Evolutionary conservation across 2,329 filamentous ascomycete genomes (phyloP).

Genomic region (Cladosporium velox): DNA sequence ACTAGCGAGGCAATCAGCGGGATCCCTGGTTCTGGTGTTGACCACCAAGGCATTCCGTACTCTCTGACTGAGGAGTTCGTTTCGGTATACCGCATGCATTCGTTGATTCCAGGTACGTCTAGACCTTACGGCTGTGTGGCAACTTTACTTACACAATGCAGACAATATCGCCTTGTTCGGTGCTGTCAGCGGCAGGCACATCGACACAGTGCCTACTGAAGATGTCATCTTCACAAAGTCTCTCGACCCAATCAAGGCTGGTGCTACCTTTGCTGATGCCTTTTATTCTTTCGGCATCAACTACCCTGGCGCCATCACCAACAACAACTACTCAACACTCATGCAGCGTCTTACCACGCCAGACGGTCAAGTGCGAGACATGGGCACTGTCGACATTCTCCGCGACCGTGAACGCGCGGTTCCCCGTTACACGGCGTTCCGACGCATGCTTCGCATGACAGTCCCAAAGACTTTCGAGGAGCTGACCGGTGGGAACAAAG

Average conservation of each 20-base stretch:
- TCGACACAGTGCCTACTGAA: constrained; percentile 35
- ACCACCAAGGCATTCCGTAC: constrained; percentile 45
- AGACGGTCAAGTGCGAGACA: constrained; percentile 45
- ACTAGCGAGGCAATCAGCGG: constrained; percentile 45
- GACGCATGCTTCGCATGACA: constrained; percentile 45
- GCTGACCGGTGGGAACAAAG: constrained; percentile 43
- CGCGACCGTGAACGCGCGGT: constrained; percentile 52
- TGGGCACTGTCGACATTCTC: constrained; percentile 51
- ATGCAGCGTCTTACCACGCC: constrained; percentile 45
- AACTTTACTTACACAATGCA: neutral
- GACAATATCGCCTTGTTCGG: constrained; percentile 42
- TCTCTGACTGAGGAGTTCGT: constrained; percentile 50
- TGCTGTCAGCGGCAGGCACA: constrained; percentile 33
- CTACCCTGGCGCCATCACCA: constrained; percentile 50
- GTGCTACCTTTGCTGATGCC: constrained; percentile 40
- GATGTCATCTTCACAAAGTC: constrained; percentile 41
- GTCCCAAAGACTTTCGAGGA: constrained; percentile 43
- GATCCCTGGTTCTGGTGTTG: constrained; percentile 43
- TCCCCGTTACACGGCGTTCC: constrained; percentile 50
- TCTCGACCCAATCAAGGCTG: constrained; percentile 35
- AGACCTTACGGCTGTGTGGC: neutral
- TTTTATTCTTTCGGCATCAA: constrained; percentile 53
- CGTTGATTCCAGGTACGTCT: constrained; percentile 39
- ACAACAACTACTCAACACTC: constrained; percentile 45
- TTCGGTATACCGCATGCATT: constrained; percentile 48